phyloP scores from a whole-genome alignment of 352 stramenopile species.

The Phytophthora uliginosa region DNA sequence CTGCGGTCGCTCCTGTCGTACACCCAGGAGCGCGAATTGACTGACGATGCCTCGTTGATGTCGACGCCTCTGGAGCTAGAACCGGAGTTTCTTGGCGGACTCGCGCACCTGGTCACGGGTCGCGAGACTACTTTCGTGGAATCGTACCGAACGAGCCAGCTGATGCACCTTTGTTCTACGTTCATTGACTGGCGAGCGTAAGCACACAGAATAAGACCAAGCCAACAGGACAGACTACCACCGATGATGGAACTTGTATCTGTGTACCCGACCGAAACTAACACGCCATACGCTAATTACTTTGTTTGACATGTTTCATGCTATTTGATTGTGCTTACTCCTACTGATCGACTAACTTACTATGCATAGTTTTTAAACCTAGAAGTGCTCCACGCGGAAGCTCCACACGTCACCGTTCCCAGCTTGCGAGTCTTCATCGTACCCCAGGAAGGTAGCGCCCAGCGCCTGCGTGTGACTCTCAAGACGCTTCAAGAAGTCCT shows the following conservation, averaged over 20 bases:
- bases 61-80: conserved; percentile 54
- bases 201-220: not conserved
- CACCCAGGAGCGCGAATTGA: conserved; percentile 55
- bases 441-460: conserved; percentile 51
- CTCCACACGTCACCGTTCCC: conserved; percentile 47
- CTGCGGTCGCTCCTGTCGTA: conserved; percentile 61
- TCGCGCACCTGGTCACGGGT: conserved; percentile 52
- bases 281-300: conserved; percentile 23
- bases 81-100: conserved; percentile 52
- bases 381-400: conserved; percentile 64
- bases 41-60: conserved; percentile 19
- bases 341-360: conserved; percentile 5
- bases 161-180: conserved; percentile 66
- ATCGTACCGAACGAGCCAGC: conserved; percentile 60
- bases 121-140: conserved; percentile 67
- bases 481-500: conserved; percentile 51
- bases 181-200: conserved; percentile 75
- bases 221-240: not conserved
- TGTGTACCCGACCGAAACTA: conserved; percentile 24
- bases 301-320: conserved; percentile 9
- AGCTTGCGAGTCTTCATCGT: conserved; percentile 19
- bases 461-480: conserved; percentile 44
- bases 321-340: not conserved
- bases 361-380: conserved; percentile 1
- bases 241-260: conserved; percentile 6